These are phyloP conservation scores for Canavalia gladiata DNA, from an alignment of 306 rosid genomes.

Conservation along the genomic window DNA sequence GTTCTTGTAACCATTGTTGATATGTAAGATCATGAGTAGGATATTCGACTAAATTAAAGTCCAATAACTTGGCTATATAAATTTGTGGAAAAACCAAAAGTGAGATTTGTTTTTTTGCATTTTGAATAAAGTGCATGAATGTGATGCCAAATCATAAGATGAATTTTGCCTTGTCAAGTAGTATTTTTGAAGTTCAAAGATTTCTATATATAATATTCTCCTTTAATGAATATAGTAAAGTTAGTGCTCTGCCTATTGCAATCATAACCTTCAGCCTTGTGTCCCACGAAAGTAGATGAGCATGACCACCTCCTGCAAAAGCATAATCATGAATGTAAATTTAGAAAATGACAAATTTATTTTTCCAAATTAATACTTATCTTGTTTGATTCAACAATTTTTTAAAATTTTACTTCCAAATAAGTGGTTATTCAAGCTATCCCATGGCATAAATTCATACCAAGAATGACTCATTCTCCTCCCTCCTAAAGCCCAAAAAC, in stretches of 20 bases:
- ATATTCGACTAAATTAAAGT: conserved; percentile 80
- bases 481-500: conserved; percentile 73
- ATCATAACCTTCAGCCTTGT: conserved; percentile 70
- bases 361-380: not conserved
- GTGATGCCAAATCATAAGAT: too few relatives aligned
- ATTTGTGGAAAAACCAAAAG: conserved; percentile 53
- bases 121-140: too few relatives aligned
- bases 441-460: conserved; percentile 86
- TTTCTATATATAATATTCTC: conserved; percentile 77
- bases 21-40: conserved; percentile 72
- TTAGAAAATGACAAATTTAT: not conserved
- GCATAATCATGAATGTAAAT: not conserved
- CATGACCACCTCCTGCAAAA: conserved; percentile 68
- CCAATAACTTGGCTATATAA: conserved; percentile 70
- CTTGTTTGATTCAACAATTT: not conserved
- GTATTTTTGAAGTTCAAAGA: conserved; percentile 76
- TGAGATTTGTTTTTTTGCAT: not conserved
- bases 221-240: conserved; percentile 75
- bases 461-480: conserved; percentile 64
- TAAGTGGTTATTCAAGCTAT: conserved; percentile 84
- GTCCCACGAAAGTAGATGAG: conserved; percentile 72
- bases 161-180: conserved; percentile 71
- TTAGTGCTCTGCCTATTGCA: conserved; percentile 78
- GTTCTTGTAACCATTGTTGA: conserved; percentile 77
- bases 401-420: conserved; percentile 78